Evolutionary conservation across 495 filamentous ascomycete genomes (phyloP).

Genomic region (Penicillium nucicola): DNA sequence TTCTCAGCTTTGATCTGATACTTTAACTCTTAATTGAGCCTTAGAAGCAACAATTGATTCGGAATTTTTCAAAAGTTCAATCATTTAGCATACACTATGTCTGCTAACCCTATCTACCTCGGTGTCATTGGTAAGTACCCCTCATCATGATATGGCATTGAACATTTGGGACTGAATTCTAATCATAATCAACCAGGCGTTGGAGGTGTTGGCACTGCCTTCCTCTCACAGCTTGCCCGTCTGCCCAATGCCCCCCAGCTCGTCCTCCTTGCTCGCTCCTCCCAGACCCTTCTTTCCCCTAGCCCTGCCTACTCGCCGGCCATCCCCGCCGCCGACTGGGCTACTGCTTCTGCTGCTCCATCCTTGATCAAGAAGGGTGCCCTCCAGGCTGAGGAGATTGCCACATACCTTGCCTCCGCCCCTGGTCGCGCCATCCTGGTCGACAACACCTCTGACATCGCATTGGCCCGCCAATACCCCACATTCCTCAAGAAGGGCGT

Average conservation of each 20-base stretch:
- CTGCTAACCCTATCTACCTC: constrained; percentile 43
- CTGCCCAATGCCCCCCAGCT: constrained; percentile 64
- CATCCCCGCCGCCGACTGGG: constrained; percentile 52
- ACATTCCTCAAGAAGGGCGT: constrained; percentile 73
- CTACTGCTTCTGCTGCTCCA: constrained; percentile 53
- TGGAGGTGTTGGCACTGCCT: constrained; percentile 88
- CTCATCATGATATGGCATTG: background rate
- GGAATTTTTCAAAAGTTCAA: background rate
- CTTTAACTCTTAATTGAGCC: background rate
- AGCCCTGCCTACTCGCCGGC: constrained; percentile 41
- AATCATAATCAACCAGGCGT: constrained; percentile 54
- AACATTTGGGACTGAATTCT: too few species aligned
- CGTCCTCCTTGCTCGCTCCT: constrained; percentile 76
- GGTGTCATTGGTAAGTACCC: constrained; percentile 41
- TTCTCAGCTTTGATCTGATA: background rate
- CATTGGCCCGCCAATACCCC: constrained; percentile 76
- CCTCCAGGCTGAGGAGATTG: constrained; percentile 61
- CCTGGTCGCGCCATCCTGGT: constrained; percentile 75
- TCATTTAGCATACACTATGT: constrained; percentile 27
- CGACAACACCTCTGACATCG: constrained; percentile 89
- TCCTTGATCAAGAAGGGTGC: constrained; percentile 48
- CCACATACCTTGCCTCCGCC: constrained; percentile 64
- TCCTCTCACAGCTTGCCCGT: constrained; percentile 75
- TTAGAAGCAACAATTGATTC: background rate
- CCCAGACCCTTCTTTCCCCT: constrained; percentile 66